A percentile compares a stretch with the other conserved stretches of the same genome.
Evolutionary conservation across 495 filamentous ascomycete genomes (phyloP).

Genomic region (Cudoniella acicularis): DNA sequence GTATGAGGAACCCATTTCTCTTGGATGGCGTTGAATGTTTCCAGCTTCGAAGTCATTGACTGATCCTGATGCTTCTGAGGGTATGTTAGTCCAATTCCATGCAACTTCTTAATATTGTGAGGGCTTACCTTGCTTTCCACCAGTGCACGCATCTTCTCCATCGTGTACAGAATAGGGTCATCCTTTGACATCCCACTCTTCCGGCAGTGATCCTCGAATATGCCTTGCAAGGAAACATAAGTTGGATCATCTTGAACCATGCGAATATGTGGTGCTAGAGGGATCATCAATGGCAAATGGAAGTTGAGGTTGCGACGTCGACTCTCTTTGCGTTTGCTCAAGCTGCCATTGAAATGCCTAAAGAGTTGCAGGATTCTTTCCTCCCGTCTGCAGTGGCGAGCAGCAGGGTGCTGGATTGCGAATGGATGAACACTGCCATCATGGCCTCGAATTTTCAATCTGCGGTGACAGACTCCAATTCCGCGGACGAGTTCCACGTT

Average conservation of each 20-base stretch:
- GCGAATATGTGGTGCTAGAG: constrained; percentile 86
- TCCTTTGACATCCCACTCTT: constrained; percentile 84
- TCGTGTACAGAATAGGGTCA: constrained; percentile 88
- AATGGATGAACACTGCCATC: constrained; percentile 95
- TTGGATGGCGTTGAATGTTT: constrained; percentile 88
- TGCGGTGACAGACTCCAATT: constrained; percentile 83
- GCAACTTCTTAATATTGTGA: too few relatives aligned
- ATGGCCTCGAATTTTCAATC: constrained; percentile 94
- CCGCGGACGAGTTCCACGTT: constrained; percentile 87
- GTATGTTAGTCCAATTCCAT: constrained; percentile 12
- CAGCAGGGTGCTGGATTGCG: constrained; percentile 91
- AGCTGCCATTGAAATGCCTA: constrained; percentile 88
- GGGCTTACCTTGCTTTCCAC: constrained; percentile 55
- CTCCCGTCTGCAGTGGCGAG: constrained; percentile 85
- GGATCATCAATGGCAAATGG: constrained; percentile 91
- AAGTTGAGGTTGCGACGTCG: constrained; percentile 92
- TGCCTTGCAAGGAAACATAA: constrained; percentile 88
- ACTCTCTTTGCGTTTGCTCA: constrained; percentile 90
- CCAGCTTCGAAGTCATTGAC: constrained; percentile 63
- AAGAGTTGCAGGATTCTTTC: constrained; percentile 96
- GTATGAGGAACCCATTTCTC: constrained; percentile 82
- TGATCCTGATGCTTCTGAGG: constrained; percentile 61
- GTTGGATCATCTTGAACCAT: constrained; percentile 93
- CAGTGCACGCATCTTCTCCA: constrained; percentile 82
- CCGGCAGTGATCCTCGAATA: constrained; percentile 94